phyloP scores from a whole-genome alignment of 1,284 basidiomycete genomes.

The Melanopsichium pennsylvanicum region DNA sequence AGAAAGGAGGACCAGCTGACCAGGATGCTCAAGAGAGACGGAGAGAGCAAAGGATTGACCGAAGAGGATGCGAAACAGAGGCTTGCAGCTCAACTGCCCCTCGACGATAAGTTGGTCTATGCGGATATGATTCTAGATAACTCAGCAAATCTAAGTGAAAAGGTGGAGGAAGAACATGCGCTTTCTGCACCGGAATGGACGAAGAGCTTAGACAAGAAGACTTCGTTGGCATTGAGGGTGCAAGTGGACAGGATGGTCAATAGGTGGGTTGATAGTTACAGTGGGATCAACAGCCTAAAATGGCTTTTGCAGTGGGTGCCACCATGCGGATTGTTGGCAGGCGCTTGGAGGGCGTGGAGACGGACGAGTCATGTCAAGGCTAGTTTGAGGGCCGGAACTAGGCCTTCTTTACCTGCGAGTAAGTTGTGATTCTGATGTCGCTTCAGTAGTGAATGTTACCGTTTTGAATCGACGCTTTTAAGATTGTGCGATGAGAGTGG shows the following conservation, averaged over 20 bases:
- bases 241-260: conserved; percentile 77
- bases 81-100: conserved; percentile 81
- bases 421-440: too few relatives aligned
- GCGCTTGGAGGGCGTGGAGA: conserved; percentile 49
- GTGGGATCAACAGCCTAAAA: conserved; percentile 74
- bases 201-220: conserved; percentile 11
- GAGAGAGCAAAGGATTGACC: conserved; percentile 66
- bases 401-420: conserved; percentile 17
- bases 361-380: conserved; percentile 21
- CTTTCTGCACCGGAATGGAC: conserved; percentile 18
- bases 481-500: too few relatives aligned
- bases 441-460: too few relatives aligned
- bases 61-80: conserved; percentile 73
- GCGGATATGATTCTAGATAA: conserved; percentile 91
- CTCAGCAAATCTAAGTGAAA: conserved; percentile 72
- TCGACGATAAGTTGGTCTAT: conserved; percentile 79
- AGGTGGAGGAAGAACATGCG: not conserved
- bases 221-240: conserved; percentile 64
- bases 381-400: conserved; percentile 13
- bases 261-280: conserved; percentile 67
- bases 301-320: conserved; percentile 80
- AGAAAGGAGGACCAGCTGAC: conserved; percentile 51
- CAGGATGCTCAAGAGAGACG: conserved; percentile 61
- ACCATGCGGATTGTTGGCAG: conserved; percentile 72
- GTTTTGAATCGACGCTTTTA: too few relatives aligned